Evolutionary conservation across 495 filamentous ascomycete genomes (phyloP).

Genomic region (Talaromyces stipitatus): DNA sequence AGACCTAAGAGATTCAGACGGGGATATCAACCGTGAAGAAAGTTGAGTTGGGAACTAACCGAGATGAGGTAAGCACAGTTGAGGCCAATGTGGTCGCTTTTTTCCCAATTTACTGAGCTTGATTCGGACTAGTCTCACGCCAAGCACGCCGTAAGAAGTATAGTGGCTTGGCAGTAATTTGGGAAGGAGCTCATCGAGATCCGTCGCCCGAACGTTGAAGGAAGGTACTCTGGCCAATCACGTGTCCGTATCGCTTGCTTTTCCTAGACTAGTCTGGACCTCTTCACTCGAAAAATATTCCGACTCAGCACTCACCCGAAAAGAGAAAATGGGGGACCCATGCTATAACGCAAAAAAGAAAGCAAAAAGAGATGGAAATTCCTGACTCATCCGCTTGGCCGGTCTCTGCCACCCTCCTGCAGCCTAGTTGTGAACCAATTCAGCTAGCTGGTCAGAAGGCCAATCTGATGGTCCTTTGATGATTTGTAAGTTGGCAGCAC

Average conservation of each 20-base stretch:
- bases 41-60: background rate
- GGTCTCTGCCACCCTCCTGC: background rate
- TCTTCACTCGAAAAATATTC: background rate
- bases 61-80: background rate
- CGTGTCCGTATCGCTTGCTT: background rate
- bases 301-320: background rate
- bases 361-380: background rate
- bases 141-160: background rate
- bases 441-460: background rate
- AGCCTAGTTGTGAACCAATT: background rate
- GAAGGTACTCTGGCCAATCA: background rate
- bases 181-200: background rate
- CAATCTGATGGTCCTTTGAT: background rate
- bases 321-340: background rate
- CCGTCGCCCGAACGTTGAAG: background rate
- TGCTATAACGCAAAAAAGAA: background rate
- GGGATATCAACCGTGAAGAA: no score
- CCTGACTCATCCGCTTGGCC: background rate
- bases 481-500: background rate
- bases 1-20: no score
- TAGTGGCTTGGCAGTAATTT: background rate
- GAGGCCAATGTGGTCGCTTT: background rate
- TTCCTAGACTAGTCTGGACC: background rate
- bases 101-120: background rate
- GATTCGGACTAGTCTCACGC: background rate